A percentile compares a stretch with the other conserved stretches of the same genome.
Evolutionary conservation across 352 stramenopile genomes (phyloP).

Genomic region (Globisporangium recalcitrans): DNA sequence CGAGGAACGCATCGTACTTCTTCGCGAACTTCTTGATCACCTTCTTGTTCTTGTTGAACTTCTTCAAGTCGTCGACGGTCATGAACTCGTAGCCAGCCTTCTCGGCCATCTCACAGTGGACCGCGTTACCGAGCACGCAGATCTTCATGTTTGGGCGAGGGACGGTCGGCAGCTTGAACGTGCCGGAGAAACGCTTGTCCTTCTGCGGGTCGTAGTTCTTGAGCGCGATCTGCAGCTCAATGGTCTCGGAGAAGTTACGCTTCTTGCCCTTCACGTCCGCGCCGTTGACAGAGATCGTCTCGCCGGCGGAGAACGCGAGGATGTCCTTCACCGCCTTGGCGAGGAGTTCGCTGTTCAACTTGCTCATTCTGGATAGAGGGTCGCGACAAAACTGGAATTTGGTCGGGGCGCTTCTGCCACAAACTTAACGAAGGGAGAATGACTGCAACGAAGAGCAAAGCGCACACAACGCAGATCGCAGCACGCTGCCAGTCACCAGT

Average conservation of each 20-base stretch:
- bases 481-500: background rate
- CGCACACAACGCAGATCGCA: background rate
- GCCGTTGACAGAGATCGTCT: conserved; percentile 90
- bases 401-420: conserved; percentile 58
- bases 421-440: conserved; percentile 79
- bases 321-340: conserved; percentile 95
- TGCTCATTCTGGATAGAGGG: conserved; percentile 72
- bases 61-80: conserved; percentile 99
- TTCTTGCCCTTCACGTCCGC: conserved; percentile 98
- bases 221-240: conserved; percentile 98
- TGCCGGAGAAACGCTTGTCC: conserved; percentile 99
- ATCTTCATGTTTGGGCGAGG: conserved; percentile 95
- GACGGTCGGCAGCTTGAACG: conserved; percentile 97
- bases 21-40: conserved; percentile 99
- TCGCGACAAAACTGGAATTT: conserved; percentile 17
- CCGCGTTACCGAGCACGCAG: conserved; percentile 98
- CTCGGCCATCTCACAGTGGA: conserved; percentile 98
- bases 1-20: conserved; percentile 99
- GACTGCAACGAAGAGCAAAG: conserved; percentile 6
- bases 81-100: conserved; percentile 97
- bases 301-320: conserved; percentile 92
- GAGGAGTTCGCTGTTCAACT: conserved; percentile 97
- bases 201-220: conserved; percentile 99
- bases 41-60: conserved; percentile 99
- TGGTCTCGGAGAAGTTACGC: conserved; percentile 99